phyloP scores from a whole-genome alignment of 805 yeast species.

The Saturnispora serradocipensis region DNA sequence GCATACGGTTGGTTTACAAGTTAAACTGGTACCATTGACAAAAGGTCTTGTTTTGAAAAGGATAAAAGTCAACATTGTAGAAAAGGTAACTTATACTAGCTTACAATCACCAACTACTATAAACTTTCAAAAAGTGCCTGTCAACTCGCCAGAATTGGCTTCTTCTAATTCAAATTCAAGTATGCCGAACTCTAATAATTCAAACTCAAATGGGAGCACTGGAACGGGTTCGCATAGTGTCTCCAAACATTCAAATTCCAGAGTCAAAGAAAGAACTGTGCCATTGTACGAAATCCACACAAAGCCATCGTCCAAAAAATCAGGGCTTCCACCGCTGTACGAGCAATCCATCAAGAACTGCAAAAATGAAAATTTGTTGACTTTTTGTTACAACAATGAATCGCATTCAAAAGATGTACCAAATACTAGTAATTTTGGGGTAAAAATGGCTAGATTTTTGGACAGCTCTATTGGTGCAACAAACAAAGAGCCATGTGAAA shows the following conservation, averaged over 20 bases:
- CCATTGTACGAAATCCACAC: conserved; percentile 60
- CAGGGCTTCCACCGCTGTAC: conserved; percentile 28
- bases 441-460: conserved; percentile 17
- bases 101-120: not conserved
- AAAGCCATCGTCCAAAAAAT: conserved; percentile 19
- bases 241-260: conserved; percentile 18
- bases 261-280: conserved; percentile 42
- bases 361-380: conserved; percentile 51
- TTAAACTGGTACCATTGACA: conserved; percentile 57
- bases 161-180: not conserved
- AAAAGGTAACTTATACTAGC: conserved; percentile 53
- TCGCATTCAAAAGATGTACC: not conserved
- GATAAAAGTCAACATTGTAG: conserved; percentile 56
- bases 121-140: not conserved
- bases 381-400: conserved; percentile 40
- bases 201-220: not conserved
- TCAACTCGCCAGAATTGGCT: not conserved
- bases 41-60: conserved; percentile 56
- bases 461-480: conserved; percentile 10
- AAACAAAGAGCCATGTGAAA: not conserved
- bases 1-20: conserved; percentile 37
- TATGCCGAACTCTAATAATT: not conserved
- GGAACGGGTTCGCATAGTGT: not conserved
- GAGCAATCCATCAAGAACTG: conserved; percentile 53
- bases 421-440: not conserved